Evolutionary conservation across 257 asterid genomes (phyloP).

Genomic region (Oldenlandia corymbosa): DNA sequence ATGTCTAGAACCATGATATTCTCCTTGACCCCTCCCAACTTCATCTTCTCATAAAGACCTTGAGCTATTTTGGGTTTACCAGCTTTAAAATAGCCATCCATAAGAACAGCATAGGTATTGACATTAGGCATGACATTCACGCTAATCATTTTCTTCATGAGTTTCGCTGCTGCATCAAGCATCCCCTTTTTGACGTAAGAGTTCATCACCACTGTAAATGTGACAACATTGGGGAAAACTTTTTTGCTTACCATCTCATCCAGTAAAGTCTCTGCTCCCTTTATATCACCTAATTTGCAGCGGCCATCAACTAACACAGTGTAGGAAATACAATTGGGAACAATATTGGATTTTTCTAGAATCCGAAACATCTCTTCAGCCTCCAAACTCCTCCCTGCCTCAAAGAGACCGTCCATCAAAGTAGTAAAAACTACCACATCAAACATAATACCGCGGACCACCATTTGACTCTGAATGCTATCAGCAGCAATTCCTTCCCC

Average conservation of each 20-base stretch:
- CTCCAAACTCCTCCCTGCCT: slow-evolving; percentile 56
- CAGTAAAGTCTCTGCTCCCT: slow-evolving; percentile 48
- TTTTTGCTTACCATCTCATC: slow-evolving; percentile 54
- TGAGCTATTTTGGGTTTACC: slow-evolving; percentile 53
- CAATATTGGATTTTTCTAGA: slow-evolving; percentile 39
- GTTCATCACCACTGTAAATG: slow-evolving; percentile 62
- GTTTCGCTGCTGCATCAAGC: slow-evolving; percentile 55
- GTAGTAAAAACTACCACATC: slow-evolving; percentile 66
- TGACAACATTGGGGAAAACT: slow-evolving; percentile 54
- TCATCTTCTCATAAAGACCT: slow-evolving; percentile 65
- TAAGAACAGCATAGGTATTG: slow-evolving; percentile 46
- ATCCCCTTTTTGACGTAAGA: slow-evolving; percentile 64
- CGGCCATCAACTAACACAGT: slow-evolving; percentile 65
- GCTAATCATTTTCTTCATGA: slow-evolving; percentile 46
- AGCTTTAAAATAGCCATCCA: slow-evolving; percentile 73
- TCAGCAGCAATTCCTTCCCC: slow-evolving; percentile 48
- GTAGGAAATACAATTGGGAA: slow-evolving; percentile 55
- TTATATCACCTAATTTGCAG: slow-evolving; percentile 62
- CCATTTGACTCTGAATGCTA: slow-evolving; percentile 72
- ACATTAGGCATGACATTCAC: slow-evolving; percentile 56
- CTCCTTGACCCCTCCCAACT: slow-evolving; percentile 48
- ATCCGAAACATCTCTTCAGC: slow-evolving; percentile 50
- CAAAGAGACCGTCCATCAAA: slow-evolving; percentile 74
- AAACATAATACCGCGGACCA: slow-evolving; percentile 65
- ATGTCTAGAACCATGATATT: slow-evolving; percentile 54